Percentiles rank a stretch among this genome's conserved stretches.
These are phyloP conservation scores for Zasmidium citrigriseum DNA, from an alignment of 2,329 filamentous ascomycete genomes.

Conservation along the genomic window DNA sequence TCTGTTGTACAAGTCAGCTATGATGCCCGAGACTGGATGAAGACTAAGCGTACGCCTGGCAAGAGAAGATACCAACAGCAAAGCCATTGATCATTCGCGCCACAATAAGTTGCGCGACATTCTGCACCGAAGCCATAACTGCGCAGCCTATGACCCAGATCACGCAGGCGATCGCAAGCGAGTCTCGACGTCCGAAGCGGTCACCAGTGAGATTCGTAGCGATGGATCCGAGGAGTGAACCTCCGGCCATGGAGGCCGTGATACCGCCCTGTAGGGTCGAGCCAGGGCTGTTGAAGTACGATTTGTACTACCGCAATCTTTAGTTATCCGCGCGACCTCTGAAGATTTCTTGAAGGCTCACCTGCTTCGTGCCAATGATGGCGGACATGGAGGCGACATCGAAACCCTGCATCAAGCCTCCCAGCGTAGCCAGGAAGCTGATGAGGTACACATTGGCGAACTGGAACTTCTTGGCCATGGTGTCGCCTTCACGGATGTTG, in stretches of 20 bases:
- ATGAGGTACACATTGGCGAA: conserved; percentile 16
- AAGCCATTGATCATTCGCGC: conserved; percentile 13
- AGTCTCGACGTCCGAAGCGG: conserved; percentile 11
- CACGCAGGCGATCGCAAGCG: conserved; percentile 11
- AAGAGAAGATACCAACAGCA: conserved; percentile 13
- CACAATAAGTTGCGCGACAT: conserved; percentile 10
- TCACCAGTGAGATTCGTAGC: conserved; percentile 11
- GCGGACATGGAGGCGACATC: conserved; percentile 14
- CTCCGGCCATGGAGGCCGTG: conserved; percentile 13
- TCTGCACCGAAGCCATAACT: conserved; percentile 11
- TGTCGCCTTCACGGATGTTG: not conserved
- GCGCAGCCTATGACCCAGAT: conserved; percentile 13
- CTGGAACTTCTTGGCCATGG: conserved; percentile 6
- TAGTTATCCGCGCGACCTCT: not conserved
- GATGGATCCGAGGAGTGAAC: conserved; percentile 12
- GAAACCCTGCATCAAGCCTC: conserved; percentile 13
- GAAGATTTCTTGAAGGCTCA: not conserved
- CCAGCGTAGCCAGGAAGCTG: conserved; percentile 12
- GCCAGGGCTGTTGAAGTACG: conserved; percentile 12
- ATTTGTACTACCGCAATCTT: conserved; percentile 10
- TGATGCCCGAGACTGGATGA: not conserved
- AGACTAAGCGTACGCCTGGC: conserved; percentile 6
- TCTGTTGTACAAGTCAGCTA: not conserved
- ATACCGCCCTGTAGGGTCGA: conserved; percentile 13
- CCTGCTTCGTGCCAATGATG: conserved; percentile 15